Conservation (phyloP, 1,139 yeast genomes). For the Groenewaldozyma sp. region DNA sequence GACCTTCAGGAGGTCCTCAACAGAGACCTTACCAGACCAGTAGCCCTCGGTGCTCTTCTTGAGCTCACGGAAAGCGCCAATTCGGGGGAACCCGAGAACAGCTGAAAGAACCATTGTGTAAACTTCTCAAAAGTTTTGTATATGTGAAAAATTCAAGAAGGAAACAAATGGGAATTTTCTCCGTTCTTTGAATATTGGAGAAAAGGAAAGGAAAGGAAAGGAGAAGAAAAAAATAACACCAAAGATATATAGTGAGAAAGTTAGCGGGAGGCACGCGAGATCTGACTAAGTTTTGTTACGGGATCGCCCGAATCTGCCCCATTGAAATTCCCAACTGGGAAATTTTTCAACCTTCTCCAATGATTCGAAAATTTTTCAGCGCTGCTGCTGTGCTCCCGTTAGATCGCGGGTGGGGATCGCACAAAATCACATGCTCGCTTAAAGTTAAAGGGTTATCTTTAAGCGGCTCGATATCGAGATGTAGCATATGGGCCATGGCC, state of each 20-base stretch:
- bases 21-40: conserved; percentile 91
- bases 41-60: conserved; percentile 97
- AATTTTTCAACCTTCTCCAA: too few species aligned
- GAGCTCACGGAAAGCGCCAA: conserved; percentile 94
- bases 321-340: too few species aligned
- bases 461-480: too few species aligned
- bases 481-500: too few species aligned
- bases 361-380: too few species aligned
- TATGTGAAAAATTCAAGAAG: neutral
- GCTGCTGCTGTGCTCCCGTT: too few species aligned
- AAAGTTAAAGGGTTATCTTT: too few species aligned
- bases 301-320: too few species aligned
- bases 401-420: too few species aligned
- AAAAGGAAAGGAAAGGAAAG: conserved; percentile 2
- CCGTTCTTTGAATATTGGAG: neutral
- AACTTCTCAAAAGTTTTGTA: conserved; percentile 2
- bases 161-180: neutral
- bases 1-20: conserved; percentile 78
- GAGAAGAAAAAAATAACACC: conserved; percentile 3
- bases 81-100: conserved; percentile 99
- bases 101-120: conserved; percentile 82
- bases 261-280: too few species aligned
- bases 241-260: conserved; percentile 6
- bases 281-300: too few species aligned
- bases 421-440: too few species aligned